Conservation (phyloP, 148 eudicot species). For the Vaccinium myrtillus region DNA sequence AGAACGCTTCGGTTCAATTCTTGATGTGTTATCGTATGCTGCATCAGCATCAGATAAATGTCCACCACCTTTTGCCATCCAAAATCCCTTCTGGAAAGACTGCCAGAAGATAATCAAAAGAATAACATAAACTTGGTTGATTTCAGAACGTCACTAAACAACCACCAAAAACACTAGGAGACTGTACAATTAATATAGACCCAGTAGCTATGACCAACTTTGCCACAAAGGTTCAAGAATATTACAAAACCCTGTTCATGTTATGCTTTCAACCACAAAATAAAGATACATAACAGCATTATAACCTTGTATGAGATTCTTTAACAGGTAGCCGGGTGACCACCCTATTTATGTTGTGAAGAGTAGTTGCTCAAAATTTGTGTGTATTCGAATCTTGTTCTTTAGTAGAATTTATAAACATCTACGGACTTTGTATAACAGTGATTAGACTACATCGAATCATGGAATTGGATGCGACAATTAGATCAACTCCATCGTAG, state of each 20-base stretch:
- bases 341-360: neutral
- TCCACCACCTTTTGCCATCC: conserved; percentile 43
- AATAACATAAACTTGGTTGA: neutral
- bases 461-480: neutral
- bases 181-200: neutral
- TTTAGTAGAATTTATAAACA: neutral
- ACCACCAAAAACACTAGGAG: neutral
- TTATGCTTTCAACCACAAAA: neutral
- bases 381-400: neutral
- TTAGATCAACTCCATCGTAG: neutral
- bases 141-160: neutral
- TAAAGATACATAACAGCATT: neutral
- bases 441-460: neutral
- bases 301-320: neutral
- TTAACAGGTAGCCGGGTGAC: neutral
- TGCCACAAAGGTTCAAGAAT: neutral
- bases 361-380: neutral
- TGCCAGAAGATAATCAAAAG: neutral
- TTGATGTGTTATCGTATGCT: conserved; percentile 33
- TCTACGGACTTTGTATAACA: neutral
- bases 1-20: conserved; percentile 40
- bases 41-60: conserved; percentile 34
- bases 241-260: neutral
- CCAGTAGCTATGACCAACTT: neutral
- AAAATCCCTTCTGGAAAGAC: conserved; percentile 51